Percentiles rank a stretch among this genome's conserved stretches.
Evolutionary conservation across 257 asterid species (phyloP).

Genomic region (Scutellaria baicalensis): DNA sequence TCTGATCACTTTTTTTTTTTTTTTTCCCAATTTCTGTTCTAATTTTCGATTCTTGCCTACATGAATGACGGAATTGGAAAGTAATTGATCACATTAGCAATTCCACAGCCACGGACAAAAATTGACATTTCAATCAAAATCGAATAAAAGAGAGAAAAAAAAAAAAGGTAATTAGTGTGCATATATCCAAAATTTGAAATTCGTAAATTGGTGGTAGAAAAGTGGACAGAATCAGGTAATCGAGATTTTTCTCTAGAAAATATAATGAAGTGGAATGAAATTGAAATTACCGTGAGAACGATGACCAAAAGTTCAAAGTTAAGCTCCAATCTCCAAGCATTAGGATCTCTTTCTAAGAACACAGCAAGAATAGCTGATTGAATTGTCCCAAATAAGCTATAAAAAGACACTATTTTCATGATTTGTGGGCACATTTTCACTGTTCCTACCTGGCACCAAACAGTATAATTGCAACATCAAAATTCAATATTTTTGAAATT

Average conservation of each 20-base stretch:
- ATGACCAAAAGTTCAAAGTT: slow-evolving; percentile 50
- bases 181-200: too few species aligned
- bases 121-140: too few species aligned
- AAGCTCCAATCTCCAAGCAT: slow-evolving; percentile 51
- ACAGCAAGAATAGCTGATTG: slow-evolving; percentile 44
- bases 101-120: too few species aligned
- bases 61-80: too few species aligned
- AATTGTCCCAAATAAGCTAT: slow-evolving; percentile 66
- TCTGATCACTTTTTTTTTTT: too few species aligned
- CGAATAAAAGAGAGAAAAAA: too few species aligned
- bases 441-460: slow-evolving; percentile 53
- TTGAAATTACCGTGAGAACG: slow-evolving; percentile 44
- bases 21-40: too few species aligned
- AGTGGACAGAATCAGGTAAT: too few species aligned
- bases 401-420: slow-evolving; percentile 53
- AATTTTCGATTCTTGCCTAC: too few species aligned
- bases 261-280: neutral
- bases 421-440: slow-evolving; percentile 55
- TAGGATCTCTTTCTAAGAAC: slow-evolving; percentile 40
- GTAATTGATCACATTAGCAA: too few species aligned
- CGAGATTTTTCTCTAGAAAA: neutral
- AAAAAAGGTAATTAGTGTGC: too few species aligned
- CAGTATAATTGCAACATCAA: neutral
- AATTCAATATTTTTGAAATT: neutral
- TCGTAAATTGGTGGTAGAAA: too few species aligned